These are phyloP conservation scores for Candida pini DNA, from an alignment of 805 yeast species.

Conservation along the genomic window DNA sequence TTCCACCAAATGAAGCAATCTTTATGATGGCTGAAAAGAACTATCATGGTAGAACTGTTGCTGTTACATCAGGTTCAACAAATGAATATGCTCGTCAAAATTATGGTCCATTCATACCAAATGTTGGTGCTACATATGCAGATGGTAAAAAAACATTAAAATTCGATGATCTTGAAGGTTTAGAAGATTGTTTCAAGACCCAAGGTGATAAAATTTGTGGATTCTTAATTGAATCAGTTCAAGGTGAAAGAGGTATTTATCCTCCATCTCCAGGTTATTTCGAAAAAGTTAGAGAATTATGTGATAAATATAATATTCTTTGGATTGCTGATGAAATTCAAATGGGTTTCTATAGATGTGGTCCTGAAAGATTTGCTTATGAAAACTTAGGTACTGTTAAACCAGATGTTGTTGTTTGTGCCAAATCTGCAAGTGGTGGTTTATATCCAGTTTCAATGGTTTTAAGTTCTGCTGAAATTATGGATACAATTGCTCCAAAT, in stretches of 20 bases:
- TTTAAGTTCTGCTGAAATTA: slow-evolving; percentile 16
- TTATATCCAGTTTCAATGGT: slow-evolving; percentile 23
- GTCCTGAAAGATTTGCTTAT: slow-evolving; percentile 30
- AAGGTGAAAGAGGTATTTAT: slow-evolving; percentile 36
- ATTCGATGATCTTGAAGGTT: slow-evolving; percentile 22
- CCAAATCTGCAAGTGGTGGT: slow-evolving; percentile 27
- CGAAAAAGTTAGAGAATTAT: slow-evolving; percentile 28
- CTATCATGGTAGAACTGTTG: slow-evolving; percentile 35
- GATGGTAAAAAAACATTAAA: slow-evolving; percentile 24
- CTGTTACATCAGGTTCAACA: slow-evolving; percentile 33
- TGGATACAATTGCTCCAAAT: slow-evolving; percentile 23
- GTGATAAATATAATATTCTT: slow-evolving; percentile 26
- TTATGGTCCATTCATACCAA: slow-evolving; percentile 29
- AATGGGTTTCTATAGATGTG: slow-evolving; percentile 32
- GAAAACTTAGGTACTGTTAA: slow-evolving; percentile 25
- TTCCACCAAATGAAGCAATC: slow-evolving; percentile 20
- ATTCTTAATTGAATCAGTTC: slow-evolving; percentile 33
- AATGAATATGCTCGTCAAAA: slow-evolving; percentile 29
- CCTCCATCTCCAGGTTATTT: slow-evolving; percentile 30
- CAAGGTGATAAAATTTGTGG: slow-evolving; percentile 31
- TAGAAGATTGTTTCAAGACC: slow-evolving; percentile 22
- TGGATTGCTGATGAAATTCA: slow-evolving; percentile 34
- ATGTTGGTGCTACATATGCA: slow-evolving; percentile 26
- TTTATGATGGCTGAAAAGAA: slow-evolving; percentile 31
- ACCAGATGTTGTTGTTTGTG: slow-evolving; percentile 25